phyloP scores from a whole-genome alignment of 2,329 filamentous ascomycete genomes.

The Cryphonectria carpinicola region DNA sequence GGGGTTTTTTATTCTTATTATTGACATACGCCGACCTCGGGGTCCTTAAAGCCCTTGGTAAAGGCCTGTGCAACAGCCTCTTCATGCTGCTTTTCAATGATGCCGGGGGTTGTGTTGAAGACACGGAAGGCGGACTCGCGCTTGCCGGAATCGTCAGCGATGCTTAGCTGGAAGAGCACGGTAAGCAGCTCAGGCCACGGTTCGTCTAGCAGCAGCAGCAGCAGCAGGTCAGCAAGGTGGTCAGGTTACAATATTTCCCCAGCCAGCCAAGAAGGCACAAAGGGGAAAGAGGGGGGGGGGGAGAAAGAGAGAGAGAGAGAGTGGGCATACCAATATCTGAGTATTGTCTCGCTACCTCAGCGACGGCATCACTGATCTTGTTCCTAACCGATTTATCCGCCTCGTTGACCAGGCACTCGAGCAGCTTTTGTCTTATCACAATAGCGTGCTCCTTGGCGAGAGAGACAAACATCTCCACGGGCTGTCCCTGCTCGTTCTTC shows the following conservation, averaged over 20 bases:
- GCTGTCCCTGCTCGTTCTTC: constrained; percentile 73
- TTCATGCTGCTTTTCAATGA: constrained; percentile 96
- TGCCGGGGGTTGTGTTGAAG: constrained; percentile 90
- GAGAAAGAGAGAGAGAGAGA: too few relatives aligned
- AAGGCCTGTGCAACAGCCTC: constrained; percentile 88
- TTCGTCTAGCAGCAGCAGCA: constrained; percentile 60
- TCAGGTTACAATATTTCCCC: background rate
- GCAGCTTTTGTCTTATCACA: constrained; percentile 81
- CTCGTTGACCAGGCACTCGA: constrained; percentile 77
- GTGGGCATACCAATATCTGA: constrained; percentile 77
- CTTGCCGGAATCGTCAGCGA: constrained; percentile 79
- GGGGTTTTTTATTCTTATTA: too few relatives aligned
- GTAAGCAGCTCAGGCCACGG: constrained; percentile 88
- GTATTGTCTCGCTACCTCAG: constrained; percentile 93
- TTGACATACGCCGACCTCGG: constrained; percentile 70
- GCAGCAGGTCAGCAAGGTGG: constrained; percentile 16
- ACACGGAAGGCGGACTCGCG: constrained; percentile 94
- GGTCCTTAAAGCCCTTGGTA: constrained; percentile 88
- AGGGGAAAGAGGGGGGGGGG: too few relatives aligned
- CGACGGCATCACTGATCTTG: constrained; percentile 97
- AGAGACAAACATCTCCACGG: constrained; percentile 83
- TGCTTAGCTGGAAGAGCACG: constrained; percentile 86
- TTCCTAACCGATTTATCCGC: constrained; percentile 76
- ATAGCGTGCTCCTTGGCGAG: constrained; percentile 73
- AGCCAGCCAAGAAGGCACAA: constrained; percentile 24